phyloP scores from a whole-genome alignment of 306 rosid species.

The Senna tora region DNA sequence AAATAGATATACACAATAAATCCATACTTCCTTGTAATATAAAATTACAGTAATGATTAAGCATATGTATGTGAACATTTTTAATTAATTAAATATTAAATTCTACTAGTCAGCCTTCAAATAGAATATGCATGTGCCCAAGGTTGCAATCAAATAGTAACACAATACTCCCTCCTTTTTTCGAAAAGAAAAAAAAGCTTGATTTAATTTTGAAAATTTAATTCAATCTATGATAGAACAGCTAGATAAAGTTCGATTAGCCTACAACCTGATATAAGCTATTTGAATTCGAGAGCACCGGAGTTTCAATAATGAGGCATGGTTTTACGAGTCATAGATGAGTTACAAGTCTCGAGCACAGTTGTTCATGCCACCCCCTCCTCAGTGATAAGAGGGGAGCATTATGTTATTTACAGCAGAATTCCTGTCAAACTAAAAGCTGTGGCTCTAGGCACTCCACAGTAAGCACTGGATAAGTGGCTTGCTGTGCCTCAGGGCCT shows the following conservation, averaged over 20 bases:
- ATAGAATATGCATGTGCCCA: neutral
- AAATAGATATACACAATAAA: neutral
- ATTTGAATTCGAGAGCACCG: neutral
- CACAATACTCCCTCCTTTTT: no score
- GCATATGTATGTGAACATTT: neutral
- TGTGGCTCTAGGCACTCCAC: neutral
- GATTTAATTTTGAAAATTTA: neutral
- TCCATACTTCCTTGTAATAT: neutral
- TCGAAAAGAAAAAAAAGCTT: neutral
- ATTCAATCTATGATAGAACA: neutral
- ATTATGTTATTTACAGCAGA: neutral
- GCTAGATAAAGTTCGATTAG: neutral
- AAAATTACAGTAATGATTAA: neutral
- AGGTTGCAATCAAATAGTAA: neutral
- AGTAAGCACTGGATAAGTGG: neutral
- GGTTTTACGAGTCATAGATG: neutral
- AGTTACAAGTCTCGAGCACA: neutral
- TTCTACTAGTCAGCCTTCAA: neutral
- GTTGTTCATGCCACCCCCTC: no score
- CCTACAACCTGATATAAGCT: neutral
- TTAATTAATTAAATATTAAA: neutral
- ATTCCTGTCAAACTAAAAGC: neutral
- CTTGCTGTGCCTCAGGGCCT: neutral
- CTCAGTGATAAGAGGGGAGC: neutral
- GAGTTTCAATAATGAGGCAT: neutral